phyloP scores from a whole-genome alignment of 2,329 filamentous ascomycete genomes.

The Ophiostoma sp. region DNA sequence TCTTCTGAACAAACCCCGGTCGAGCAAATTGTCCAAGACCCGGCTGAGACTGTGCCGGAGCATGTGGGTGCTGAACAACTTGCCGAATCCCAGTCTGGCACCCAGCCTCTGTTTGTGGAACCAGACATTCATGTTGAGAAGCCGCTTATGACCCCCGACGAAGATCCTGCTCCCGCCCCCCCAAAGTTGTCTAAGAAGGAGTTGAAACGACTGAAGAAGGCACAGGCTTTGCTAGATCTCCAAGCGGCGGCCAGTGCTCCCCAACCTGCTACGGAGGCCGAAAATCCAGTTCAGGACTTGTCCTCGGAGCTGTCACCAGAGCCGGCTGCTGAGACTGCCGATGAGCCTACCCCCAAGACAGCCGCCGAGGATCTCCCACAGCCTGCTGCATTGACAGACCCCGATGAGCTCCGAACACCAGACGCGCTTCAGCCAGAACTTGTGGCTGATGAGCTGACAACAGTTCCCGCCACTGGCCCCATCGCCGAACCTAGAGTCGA shows the following conservation, averaged over 20 bases:
- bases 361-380: background rate
- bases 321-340: background rate
- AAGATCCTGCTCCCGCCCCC: background rate
- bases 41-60: background rate
- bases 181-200: conserved; percentile 1
- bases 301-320: background rate
- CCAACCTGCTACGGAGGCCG: background rate
- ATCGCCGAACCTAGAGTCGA: background rate
- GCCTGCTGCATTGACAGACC: background rate
- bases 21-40: background rate
- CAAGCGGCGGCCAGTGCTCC: background rate
- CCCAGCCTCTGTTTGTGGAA: background rate
- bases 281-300: too few species aligned
- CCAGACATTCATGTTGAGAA: background rate
- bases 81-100: background rate
- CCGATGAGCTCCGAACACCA: too few species aligned
- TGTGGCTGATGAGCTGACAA: too few species aligned
- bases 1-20: background rate
- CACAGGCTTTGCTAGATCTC: background rate
- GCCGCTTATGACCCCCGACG: background rate
- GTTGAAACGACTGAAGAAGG: conserved; percentile 7
- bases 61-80: background rate
- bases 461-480: too few species aligned
- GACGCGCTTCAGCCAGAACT: too few species aligned
- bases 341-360: background rate